Percentiles rank a stretch among this genome's conserved stretches.
Evolutionary conservation across 306 rosid species (phyloP).

Genomic region (Neltuma alba): DNA sequence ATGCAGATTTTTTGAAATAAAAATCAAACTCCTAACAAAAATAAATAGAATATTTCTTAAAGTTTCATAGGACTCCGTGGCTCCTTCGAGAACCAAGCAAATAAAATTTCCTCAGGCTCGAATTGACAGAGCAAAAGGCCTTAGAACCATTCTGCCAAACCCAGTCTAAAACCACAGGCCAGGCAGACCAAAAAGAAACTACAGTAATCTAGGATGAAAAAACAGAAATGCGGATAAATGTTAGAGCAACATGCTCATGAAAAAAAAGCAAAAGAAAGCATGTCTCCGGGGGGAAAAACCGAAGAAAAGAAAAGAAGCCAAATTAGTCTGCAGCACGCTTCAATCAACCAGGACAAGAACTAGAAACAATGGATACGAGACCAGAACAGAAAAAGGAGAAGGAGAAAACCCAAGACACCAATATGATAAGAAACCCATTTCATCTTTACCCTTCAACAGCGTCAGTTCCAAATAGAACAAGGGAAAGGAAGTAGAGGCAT

Average conservation of each 20-base stretch:
- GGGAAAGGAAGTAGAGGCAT: not conserved
- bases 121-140: constrained; percentile 4
- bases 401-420: not conserved
- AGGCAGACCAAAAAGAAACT: not conserved
- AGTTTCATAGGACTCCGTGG: not conserved
- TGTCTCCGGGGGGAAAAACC: no score
- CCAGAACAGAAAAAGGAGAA: not conserved
- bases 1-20: not conserved
- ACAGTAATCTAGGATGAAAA: not conserved
- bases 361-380: not conserved
- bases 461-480: not conserved
- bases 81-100: not conserved
- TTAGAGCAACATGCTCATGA: not conserved
- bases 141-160: not conserved
- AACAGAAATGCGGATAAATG: not conserved
- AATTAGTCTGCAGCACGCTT: not conserved
- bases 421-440: not conserved
- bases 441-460: not conserved
- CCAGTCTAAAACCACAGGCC: not conserved
- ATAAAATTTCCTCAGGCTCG: not conserved
- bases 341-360: not conserved
- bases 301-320: not conserved
- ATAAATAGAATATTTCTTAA: not conserved
- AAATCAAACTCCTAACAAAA: not conserved
- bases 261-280: no score